phyloP scores from a whole-genome alignment of 2,329 filamentous ascomycete species.

The Zalaria sp. region DNA sequence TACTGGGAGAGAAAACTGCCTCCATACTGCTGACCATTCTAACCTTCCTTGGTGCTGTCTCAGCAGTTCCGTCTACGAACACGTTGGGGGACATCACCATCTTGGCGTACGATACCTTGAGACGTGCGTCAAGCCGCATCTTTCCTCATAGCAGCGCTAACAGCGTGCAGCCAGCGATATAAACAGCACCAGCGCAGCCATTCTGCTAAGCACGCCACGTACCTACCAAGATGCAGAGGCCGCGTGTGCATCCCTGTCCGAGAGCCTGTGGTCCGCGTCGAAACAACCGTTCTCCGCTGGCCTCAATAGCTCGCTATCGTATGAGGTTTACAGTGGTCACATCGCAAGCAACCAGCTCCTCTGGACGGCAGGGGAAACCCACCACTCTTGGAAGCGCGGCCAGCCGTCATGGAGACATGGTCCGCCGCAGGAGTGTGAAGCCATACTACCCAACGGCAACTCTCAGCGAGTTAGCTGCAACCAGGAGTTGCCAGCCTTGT shows the following conservation, averaged over 20 bases:
- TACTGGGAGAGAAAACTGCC: too few species aligned
- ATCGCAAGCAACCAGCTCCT: slow-evolving; percentile 7
- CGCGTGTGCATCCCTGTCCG: slow-evolving; percentile 5
- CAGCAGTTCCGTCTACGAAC: neutral
- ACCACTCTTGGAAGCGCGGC: neutral
- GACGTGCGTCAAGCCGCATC: neutral
- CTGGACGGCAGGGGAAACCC: slow-evolving; percentile 3
- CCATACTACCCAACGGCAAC: slow-evolving; percentile 1
- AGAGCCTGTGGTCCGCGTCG: slow-evolving; percentile 7
- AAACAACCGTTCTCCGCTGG: slow-evolving; percentile 5
- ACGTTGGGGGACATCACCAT: neutral
- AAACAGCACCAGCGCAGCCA: slow-evolving; percentile 4
- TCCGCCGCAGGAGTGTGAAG: slow-evolving; percentile 2
- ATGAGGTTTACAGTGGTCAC: slow-evolving; percentile 8
- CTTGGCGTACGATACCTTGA: neutral
- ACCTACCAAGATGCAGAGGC: neutral
- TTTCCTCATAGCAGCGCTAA: too few species aligned
- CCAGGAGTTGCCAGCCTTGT: slow-evolving; percentile 8
- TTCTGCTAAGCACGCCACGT: slow-evolving; percentile 1
- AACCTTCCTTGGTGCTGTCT: too few species aligned
- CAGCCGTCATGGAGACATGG: neutral
- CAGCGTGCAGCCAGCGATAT: slow-evolving; percentile 1
- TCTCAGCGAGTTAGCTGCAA: slow-evolving; percentile 2
- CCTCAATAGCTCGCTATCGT: slow-evolving; percentile 8
- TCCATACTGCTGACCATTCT: too few species aligned